These are phyloP conservation scores for Trichothecium roseum DNA, from an alignment of 2,329 filamentous ascomycete genomes.

Conservation along the genomic window DNA sequence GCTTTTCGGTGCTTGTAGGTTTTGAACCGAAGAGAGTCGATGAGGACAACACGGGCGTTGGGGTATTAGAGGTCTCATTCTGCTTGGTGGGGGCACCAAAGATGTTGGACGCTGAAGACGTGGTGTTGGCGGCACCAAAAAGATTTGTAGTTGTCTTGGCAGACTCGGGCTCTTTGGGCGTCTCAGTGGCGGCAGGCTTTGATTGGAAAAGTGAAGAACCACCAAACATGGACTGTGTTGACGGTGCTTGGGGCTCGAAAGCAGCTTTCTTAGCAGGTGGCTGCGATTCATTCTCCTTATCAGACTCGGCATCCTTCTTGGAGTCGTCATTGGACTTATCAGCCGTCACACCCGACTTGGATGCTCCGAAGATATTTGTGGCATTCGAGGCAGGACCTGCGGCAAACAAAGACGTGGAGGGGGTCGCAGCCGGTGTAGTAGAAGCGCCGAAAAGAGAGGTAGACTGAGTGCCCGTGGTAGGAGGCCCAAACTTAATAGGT, in stretches of 20 bases:
- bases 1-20: slow-evolving; percentile 16
- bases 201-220: slow-evolving; percentile 19
- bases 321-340: slow-evolving; percentile 17
- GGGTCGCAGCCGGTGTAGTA: neutral
- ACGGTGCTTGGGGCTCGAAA: neutral
- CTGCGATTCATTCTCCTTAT: slow-evolving; percentile 32
- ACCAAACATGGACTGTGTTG: slow-evolving; percentile 16
- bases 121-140: slow-evolving; percentile 12
- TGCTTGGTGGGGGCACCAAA: slow-evolving; percentile 26
- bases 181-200: slow-evolving; percentile 18
- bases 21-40: slow-evolving; percentile 24
- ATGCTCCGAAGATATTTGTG: slow-evolving; percentile 24
- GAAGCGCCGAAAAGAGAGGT: slow-evolving; percentile 19
- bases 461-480: slow-evolving; percentile 15
- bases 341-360: slow-evolving; percentile 18
- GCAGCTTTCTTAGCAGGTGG: slow-evolving; percentile 18
- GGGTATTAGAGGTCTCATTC: slow-evolving; percentile 13
- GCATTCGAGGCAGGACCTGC: slow-evolving; percentile 20
- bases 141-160: slow-evolving; percentile 14
- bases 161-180: slow-evolving; percentile 15
- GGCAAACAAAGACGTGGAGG: slow-evolving; percentile 21
- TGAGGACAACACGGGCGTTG: slow-evolving; percentile 15
- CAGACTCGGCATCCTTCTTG: slow-evolving; percentile 28
- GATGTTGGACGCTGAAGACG: slow-evolving; percentile 19
- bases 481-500: slow-evolving; percentile 44